Percentiles rank a stretch among this genome's conserved stretches.
Evolutionary conservation across 2,329 filamentous ascomycete species (phyloP).

Genomic region (Shiraia sp.): DNA sequence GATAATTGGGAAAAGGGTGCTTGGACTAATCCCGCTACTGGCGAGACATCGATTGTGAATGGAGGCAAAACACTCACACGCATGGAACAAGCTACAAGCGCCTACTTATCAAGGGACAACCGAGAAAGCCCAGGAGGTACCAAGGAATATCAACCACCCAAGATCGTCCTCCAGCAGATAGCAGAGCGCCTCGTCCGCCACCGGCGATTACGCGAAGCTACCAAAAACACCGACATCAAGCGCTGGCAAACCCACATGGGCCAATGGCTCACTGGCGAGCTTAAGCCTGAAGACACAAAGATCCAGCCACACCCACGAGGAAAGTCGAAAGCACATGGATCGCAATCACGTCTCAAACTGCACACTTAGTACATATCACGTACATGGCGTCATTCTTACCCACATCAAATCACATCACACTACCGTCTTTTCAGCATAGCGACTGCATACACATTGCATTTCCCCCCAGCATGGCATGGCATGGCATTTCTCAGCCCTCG

Average conservation of each 20-base stretch:
- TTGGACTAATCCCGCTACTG: conserved; percentile 43
- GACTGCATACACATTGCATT: too few species aligned
- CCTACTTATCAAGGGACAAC: conserved; percentile 45
- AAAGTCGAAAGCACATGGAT: neutral
- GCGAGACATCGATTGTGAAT: conserved; percentile 36
- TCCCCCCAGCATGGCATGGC: too few species aligned
- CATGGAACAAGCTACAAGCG: conserved; percentile 50
- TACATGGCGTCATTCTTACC: too few species aligned
- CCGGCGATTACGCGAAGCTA: conserved; percentile 48
- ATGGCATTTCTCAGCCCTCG: too few species aligned
- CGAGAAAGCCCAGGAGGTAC: conserved; percentile 40
- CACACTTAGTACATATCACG: too few species aligned
- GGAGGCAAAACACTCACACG: conserved; percentile 49
- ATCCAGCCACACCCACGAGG: conserved; percentile 3
- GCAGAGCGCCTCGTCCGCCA: conserved; percentile 55
- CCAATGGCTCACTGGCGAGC: conserved; percentile 41
- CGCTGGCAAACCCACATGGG: conserved; percentile 47
- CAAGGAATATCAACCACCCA: conserved; percentile 51
- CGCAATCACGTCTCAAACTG: neutral
- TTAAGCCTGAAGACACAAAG: conserved; percentile 32
- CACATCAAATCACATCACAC: too few species aligned
- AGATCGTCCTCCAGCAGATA: conserved; percentile 50
- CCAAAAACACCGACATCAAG: conserved; percentile 33
- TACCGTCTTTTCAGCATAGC: too few species aligned
- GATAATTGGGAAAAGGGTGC: conserved; percentile 52